A percentile compares a stretch with the other conserved stretches of the same genome.
Conservation (phyloP, 1,284 basidiomycete genomes). For the Neolentinus lepideus region DNA sequence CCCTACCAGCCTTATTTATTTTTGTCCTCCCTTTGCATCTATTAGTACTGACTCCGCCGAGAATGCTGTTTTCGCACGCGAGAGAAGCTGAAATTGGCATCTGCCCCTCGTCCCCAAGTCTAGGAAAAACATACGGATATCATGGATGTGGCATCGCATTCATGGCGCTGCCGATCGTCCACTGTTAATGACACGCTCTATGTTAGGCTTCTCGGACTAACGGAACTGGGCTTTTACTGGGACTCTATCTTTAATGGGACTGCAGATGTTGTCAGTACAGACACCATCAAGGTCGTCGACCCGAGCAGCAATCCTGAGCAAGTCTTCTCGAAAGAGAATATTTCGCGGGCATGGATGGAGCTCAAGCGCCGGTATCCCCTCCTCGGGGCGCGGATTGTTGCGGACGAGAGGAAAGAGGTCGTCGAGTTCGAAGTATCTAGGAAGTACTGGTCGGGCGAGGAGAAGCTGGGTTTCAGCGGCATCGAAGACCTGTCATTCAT, state of each 20-base stretch:
- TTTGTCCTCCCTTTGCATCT: too few relatives aligned
- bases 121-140: not conserved
- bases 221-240: constrained; percentile 38
- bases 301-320: constrained; percentile 12
- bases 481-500: not conserved
- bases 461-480: not conserved
- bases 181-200: constrained; percentile 16
- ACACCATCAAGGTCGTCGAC: constrained; percentile 30
- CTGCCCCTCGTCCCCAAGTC: too few relatives aligned
- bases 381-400: constrained; percentile 31
- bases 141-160: not conserved
- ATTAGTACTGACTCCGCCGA: too few relatives aligned
- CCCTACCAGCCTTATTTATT: too few relatives aligned
- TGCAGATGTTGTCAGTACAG: constrained; percentile 36
- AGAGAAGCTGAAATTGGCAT: too few relatives aligned
- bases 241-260: constrained; percentile 35
- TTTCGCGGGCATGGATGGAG: constrained; percentile 32
- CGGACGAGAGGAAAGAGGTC: constrained; percentile 16
- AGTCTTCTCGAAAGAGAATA: constrained; percentile 20
- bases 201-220: constrained; percentile 31
- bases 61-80: too few relatives aligned
- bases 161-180: not conserved
- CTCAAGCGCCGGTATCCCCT: constrained; percentile 41
- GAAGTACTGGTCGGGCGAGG: not conserved
- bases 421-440: constrained; percentile 30